phyloP scores from a whole-genome alignment of 371 early-diverging fungal genomes.

The Capniomyces stellatus region DNA sequence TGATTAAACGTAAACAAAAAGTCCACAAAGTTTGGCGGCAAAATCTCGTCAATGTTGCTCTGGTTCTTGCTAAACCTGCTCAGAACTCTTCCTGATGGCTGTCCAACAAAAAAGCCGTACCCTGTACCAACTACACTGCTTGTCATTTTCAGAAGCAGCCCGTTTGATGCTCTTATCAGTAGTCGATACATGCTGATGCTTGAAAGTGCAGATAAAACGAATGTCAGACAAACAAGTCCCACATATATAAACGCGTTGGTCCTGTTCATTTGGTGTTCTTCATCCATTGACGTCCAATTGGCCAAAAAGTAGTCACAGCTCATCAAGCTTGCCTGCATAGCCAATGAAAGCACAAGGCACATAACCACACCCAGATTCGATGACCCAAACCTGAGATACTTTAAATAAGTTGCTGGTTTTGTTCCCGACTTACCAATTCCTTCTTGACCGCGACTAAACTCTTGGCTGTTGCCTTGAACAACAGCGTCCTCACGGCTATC shows the following conservation, averaged over 20 bases:
- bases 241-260: background rate
- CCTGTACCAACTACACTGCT: conserved; percentile 12
- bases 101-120: conserved; percentile 18
- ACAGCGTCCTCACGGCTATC: too few relatives aligned
- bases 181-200: conserved; percentile 19
- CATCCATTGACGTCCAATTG: background rate
- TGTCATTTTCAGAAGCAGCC: conserved; percentile 27
- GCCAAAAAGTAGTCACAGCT: conserved; percentile 6
- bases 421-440: background rate
- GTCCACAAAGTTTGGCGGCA: conserved; percentile 32
- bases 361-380: background rate
- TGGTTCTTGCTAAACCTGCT: conserved; percentile 35
- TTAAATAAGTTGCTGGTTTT: background rate
- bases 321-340: background rate
- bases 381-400: conserved; percentile 2
- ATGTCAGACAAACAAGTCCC: background rate
- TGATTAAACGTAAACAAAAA: background rate
- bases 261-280: background rate
- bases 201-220: conserved; percentile 10
- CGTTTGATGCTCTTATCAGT: conserved; percentile 32
- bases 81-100: conserved; percentile 19
- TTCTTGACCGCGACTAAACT: too few relatives aligned
- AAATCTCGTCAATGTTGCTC: conserved; percentile 32
- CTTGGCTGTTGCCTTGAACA: too few relatives aligned
- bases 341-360: background rate